phyloP scores from a whole-genome alignment of 371 early-diverging fungal genomes.

The Mycotypha africana region DNA sequence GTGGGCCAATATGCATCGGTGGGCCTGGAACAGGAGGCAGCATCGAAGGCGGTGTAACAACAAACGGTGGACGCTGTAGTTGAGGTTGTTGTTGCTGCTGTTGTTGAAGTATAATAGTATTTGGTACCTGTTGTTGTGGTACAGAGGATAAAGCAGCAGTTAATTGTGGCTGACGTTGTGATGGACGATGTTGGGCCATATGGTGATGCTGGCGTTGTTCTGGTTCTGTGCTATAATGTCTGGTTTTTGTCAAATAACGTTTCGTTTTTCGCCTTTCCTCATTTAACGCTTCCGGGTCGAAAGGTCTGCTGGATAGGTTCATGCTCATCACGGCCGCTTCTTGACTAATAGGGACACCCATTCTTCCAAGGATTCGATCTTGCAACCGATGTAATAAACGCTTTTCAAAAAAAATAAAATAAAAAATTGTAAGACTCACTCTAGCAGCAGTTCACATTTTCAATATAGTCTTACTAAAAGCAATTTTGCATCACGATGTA shows the following conservation, averaged over 20 bases:
- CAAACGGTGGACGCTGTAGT: slow-evolving; percentile 3
- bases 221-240: slow-evolving; percentile 20
- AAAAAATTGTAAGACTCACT: no score
- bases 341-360: slow-evolving; percentile 29
- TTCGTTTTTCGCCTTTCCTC: slow-evolving; percentile 29
- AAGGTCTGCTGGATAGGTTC: slow-evolving; percentile 17
- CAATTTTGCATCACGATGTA: slow-evolving; percentile 62
- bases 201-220: slow-evolving; percentile 4
- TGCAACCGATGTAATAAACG: slow-evolving; percentile 40
- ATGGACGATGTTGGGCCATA: background rate
- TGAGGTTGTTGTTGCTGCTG: slow-evolving; percentile 5
- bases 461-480: slow-evolving; percentile 31
- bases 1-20: no score
- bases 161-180: slow-evolving; percentile 4
- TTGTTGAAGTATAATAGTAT: background rate
- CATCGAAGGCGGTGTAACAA: background rate
- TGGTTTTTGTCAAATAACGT: slow-evolving; percentile 15
- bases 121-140: slow-evolving; percentile 1
- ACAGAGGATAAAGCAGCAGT: background rate
- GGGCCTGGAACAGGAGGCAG: no score
- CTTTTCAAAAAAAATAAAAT: slow-evolving; percentile 6
- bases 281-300: slow-evolving; percentile 21
- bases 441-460: background rate
- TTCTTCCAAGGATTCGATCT: slow-evolving; percentile 25
- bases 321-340: slow-evolving; percentile 28